Evolutionary conservation across 352 stramenopile species (phyloP), one percentile per base, ranked within the genome.

Genomic region (Phytopythium montanum): DNA sequence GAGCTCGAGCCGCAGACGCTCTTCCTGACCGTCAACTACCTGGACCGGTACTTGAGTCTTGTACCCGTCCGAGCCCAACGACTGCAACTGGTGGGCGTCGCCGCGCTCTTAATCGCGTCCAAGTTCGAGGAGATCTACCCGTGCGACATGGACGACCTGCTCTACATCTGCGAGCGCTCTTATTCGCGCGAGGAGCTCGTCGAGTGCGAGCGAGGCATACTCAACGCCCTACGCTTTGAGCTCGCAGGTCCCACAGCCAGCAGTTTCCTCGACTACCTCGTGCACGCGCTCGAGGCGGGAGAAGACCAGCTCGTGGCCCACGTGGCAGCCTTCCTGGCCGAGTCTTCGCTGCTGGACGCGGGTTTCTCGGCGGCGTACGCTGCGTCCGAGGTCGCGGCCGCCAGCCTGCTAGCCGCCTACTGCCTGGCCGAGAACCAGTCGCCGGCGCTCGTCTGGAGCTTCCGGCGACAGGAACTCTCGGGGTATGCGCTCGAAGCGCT

Each of bases 71-170:
- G 85, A 21, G 85, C 94, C 29, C 85, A 90, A 38, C 96, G 98
- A 58, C 95, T 99, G 54, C 98, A 99, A 77, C 92, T 99, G 41
- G 94, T 99, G 53, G 96, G 97, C 29, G 87, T 99, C 39, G 96
- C 96, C 4, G 85, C 90, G 44, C 88, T 99, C 58, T 83, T 99
- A 61, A 73, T 90, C 58, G 97, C 97, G 16, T 97, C 96, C 26
- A 99, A 99, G 82, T 99, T 99, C 74, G 98, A 99, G 70, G 97
- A 99, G 73, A 99, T 99, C 56, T 99, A 99, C 67, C 95, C 96
- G 13, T 96, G 96, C 16, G 95, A 99, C 70, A 90, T 99, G 53
- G 73, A 90, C 19, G 97, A 99, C 69, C 79, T 99, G 39, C 87
- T 99, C 55, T 99, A 98, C 74, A 98, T 99, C 68, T 99, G 97